Evolutionary conservation across 257 asterid genomes (phyloP).

Genomic region (Solanum piurae): DNA sequence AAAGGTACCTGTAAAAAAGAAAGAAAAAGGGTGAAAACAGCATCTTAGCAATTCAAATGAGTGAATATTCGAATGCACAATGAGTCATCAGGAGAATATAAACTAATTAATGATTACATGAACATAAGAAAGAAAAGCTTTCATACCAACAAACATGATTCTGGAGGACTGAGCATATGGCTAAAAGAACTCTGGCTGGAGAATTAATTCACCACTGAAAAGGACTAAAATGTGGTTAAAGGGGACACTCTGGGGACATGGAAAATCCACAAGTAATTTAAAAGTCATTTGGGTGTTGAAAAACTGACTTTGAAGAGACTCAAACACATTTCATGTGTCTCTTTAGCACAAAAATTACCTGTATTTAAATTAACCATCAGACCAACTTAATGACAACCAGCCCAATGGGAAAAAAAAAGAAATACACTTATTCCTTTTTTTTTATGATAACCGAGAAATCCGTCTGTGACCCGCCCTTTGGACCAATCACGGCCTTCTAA

Average conservation of each 20-base stretch:
- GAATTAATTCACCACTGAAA: not conserved
- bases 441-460: no score
- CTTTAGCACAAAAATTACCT: not conserved
- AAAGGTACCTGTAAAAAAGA: conserved; percentile 22
- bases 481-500: no score
- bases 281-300: not conserved
- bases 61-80: not conserved
- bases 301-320: conserved; percentile 23
- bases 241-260: not conserved
- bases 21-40: not conserved
- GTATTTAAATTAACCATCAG: no score
- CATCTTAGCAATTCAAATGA: not conserved
- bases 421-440: not conserved
- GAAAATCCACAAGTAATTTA: not conserved
- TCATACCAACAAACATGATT: not conserved
- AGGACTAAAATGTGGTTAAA: not conserved
- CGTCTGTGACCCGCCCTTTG: no score
- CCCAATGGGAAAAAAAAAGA: not conserved
- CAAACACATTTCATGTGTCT: not conserved
- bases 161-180: not conserved
- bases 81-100: not conserved
- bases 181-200: not conserved
- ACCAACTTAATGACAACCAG: no score
- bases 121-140: not conserved
- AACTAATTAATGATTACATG: not conserved